phyloP scores from a whole-genome alignment of 1,284 basidiomycete species.

The Rhodotorula sp. region DNA sequence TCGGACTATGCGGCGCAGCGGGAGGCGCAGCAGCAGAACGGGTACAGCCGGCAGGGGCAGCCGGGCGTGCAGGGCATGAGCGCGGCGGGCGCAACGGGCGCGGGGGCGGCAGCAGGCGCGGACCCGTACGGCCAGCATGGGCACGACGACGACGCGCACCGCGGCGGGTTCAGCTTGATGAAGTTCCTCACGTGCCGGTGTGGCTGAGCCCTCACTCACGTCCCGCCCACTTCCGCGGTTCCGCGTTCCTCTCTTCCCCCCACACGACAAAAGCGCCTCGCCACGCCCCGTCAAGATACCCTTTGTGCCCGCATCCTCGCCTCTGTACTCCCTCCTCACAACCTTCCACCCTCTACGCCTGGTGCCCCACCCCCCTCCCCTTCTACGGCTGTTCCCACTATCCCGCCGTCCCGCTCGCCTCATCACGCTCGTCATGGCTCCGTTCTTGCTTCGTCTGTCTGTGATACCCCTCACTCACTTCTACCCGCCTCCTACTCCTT shows the following conservation, averaged over 20 bases:
- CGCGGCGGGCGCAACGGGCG: neutral
- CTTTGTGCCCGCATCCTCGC: neutral
- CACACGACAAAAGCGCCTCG: neutral
- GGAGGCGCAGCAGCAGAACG: constrained; percentile 4
- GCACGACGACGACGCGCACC: constrained; percentile 42
- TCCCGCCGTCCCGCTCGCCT: neutral
- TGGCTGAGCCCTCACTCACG: constrained; percentile 19
- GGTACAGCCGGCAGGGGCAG: constrained; percentile 8
- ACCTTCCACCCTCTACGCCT: neutral
- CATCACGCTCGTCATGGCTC: neutral
- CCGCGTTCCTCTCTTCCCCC: too few relatives aligned
- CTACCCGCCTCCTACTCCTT: neutral
- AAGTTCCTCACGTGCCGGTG: constrained; percentile 52
- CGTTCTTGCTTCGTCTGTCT: neutral
- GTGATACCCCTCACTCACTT: neutral
- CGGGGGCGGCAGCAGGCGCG: neutral
- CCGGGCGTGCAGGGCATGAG: constrained; percentile 4
- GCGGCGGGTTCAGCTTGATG: constrained; percentile 49
- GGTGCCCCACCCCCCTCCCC: neutral
- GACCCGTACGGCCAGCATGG: constrained; percentile 13
- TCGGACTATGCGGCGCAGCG: neutral
- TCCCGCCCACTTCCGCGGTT: too few relatives aligned
- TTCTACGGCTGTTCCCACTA: neutral
- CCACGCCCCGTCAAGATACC: neutral
- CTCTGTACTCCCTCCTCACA: neutral